Percentiles rank a stretch among this genome's conserved stretches.
Evolutionary conservation across 2,329 filamentous ascomycete genomes (phyloP).

Genomic region (Bipolaris bicolor): DNA sequence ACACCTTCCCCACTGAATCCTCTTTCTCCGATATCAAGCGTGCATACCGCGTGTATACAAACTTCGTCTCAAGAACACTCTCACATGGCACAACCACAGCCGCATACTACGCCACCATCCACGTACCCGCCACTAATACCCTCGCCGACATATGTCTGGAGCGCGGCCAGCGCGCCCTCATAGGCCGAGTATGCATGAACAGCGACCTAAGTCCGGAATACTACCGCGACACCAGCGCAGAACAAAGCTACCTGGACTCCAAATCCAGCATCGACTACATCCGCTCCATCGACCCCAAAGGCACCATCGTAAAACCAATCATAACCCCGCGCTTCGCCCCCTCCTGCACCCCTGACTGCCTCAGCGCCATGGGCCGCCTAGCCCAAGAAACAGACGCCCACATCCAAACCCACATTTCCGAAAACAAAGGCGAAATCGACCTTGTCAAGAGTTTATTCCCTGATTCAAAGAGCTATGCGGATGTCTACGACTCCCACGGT

Average conservation of each 20-base stretch:
- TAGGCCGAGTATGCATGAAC: conserved; percentile 97
- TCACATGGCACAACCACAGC: conserved; percentile 91
- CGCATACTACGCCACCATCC: conserved; percentile 91
- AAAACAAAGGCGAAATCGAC: conserved; percentile 75
- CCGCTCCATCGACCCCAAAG: conserved; percentile 66
- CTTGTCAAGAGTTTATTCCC: conserved; percentile 77
- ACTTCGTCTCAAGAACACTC: conserved; percentile 79
- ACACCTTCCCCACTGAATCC: conserved; percentile 92
- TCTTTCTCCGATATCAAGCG: conserved; percentile 66
- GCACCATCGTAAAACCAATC: conserved; percentile 74
- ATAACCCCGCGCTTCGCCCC: conserved; percentile 73
- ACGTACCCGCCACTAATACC: conserved; percentile 87
- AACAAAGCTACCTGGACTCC: conserved; percentile 62
- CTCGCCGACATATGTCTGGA: conserved; percentile 82
- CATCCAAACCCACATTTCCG: conserved; percentile 88
- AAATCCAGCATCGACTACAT: conserved; percentile 63
- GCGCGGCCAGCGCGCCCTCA: conserved; percentile 84
- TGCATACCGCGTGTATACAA: conserved; percentile 76
- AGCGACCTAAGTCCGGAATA: conserved; percentile 69
- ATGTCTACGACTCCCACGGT: conserved; percentile 76
- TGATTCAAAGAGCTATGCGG: conserved; percentile 67
- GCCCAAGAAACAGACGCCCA: conserved; percentile 68
- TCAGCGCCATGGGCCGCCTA: conserved; percentile 69
- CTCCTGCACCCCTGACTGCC: conserved; percentile 59
- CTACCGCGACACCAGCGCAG: conserved; percentile 76